Percentiles rank a stretch among this genome's conserved stretches.
These are phyloP conservation scores for Urostyla sp. DNA, from an alignment of 73 alveolate species.

Conservation along the genomic window DNA sequence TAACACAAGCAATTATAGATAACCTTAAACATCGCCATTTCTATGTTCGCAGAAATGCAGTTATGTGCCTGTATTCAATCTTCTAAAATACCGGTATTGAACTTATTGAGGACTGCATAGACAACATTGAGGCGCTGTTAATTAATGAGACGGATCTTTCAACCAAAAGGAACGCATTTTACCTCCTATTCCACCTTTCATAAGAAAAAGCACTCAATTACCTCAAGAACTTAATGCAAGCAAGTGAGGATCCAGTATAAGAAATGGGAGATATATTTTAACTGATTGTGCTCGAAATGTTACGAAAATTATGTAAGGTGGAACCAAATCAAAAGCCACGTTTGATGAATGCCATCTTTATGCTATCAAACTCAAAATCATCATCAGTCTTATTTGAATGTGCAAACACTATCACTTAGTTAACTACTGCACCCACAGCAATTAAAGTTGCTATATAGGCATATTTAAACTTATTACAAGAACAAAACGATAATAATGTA, in stretches of 20 bases:
- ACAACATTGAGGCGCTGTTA: slow-evolving; percentile 84
- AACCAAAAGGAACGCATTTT: slow-evolving; percentile 96
- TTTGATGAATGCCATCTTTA: slow-evolving; percentile 78
- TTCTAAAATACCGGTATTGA: slow-evolving; percentile 92
- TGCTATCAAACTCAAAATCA: slow-evolving; percentile 78
- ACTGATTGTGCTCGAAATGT: slow-evolving; percentile 78
- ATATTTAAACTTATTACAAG: slow-evolving; percentile 74
- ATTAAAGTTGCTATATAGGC: slow-evolving; percentile 80
- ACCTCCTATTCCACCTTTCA: slow-evolving; percentile 81
- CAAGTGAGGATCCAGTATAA: slow-evolving; percentile 59
- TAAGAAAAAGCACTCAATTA: slow-evolving; percentile 83
- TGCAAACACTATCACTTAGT: slow-evolving; percentile 81
- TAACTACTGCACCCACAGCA: slow-evolving; percentile 83
- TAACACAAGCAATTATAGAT: slow-evolving; percentile 89
- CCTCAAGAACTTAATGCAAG: slow-evolving; percentile 48
- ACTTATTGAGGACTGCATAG: slow-evolving; percentile 90
- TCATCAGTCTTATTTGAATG: slow-evolving; percentile 86
- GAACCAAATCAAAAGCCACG: slow-evolving; percentile 84
- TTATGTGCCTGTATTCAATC: slow-evolving; percentile 92
- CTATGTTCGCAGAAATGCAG: slow-evolving; percentile 97
- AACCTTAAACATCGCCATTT: slow-evolving; percentile 94
- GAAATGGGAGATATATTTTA: slow-evolving; percentile 87
- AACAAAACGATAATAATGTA: slow-evolving; percentile 85
- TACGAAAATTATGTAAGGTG: slow-evolving; percentile 81
- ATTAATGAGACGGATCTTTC: slow-evolving; percentile 95